Evolutionary conservation across 2,329 filamentous ascomycete genomes (phyloP).

Genomic region (Talaromyces verruculosus): DNA sequence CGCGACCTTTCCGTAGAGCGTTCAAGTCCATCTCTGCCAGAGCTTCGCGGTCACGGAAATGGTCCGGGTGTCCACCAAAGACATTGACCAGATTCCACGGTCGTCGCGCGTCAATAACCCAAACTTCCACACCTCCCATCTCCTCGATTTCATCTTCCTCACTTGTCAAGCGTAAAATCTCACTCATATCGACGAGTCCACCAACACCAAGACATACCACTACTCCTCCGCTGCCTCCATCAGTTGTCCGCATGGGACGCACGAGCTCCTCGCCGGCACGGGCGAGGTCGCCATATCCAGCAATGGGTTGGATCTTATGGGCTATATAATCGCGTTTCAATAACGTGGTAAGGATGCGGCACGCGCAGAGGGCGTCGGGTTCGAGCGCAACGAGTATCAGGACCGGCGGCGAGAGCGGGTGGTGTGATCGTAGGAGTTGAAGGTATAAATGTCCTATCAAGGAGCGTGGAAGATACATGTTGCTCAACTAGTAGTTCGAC

Average conservation of each 20-base stretch:
- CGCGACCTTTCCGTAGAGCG: conserved; percentile 55
- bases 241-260: conserved; percentile 77
- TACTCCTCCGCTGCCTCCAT: conserved; percentile 81
- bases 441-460: conserved; percentile 89
- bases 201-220: conserved; percentile 92
- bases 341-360: conserved; percentile 87
- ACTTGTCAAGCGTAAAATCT: conserved; percentile 69
- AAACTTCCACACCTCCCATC: conserved; percentile 86
- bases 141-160: conserved; percentile 61
- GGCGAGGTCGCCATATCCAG: conserved; percentile 86
- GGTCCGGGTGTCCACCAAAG: conserved; percentile 66
- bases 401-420: conserved; percentile 87
- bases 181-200: conserved; percentile 82
- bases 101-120: conserved; percentile 86
- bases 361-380: conserved; percentile 91
- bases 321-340: conserved; percentile 96
- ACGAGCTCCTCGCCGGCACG: conserved; percentile 77
- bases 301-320: conserved; percentile 93
- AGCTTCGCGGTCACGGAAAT: conserved; percentile 47
- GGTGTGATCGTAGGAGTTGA: conserved; percentile 80
- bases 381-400: conserved; percentile 90
- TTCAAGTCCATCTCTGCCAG: conserved; percentile 47
- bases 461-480: conserved; percentile 90
- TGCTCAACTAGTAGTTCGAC: background rate
- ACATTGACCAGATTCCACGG: conserved; percentile 96